Evolutionary conservation across 177 flowering plant species (phyloP).

Genomic region (Vitis hybrid): DNA sequence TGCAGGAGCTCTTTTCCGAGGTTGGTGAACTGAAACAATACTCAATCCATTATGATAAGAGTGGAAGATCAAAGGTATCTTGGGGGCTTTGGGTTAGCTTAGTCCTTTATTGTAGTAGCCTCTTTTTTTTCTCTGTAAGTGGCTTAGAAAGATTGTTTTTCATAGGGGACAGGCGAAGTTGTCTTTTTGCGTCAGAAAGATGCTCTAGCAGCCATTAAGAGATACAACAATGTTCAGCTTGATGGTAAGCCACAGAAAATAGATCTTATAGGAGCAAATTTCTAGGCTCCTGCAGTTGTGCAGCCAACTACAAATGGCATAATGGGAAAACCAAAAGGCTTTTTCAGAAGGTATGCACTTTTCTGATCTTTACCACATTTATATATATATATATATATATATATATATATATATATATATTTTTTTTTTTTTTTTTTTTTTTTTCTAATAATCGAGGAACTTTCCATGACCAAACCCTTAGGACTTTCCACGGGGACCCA

Average conservation of each 20-base stretch:
- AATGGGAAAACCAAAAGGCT: conserved; percentile 17
- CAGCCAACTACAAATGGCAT: conserved; percentile 20
- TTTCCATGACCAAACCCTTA: too few relatives aligned
- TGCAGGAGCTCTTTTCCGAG: conserved; percentile 62
- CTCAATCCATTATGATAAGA: conserved; percentile 56
- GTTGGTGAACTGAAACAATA: conserved; percentile 55
- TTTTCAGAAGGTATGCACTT: conserved; percentile 24
- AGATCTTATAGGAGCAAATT: conserved; percentile 49
- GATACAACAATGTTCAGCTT: conserved; percentile 52
- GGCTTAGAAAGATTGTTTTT: conserved; percentile 8
- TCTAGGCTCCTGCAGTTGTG: conserved; percentile 25
- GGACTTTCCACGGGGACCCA: too few relatives aligned
- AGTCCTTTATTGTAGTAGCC: not conserved
- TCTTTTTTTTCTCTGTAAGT: not conserved
- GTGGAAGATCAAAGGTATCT: conserved; percentile 72
- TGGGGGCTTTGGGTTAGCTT: not conserved
- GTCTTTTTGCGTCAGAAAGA: conserved; percentile 31
- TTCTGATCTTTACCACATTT: not conserved
- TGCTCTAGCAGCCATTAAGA: conserved; percentile 57
- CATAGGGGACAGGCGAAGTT: conserved; percentile 46
- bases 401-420: too few relatives aligned
- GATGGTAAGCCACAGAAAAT: conserved; percentile 69
- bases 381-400: too few relatives aligned
- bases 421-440: too few relatives aligned
- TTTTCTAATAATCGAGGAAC: too few relatives aligned